These are phyloP conservation scores for Megacollybia marginata DNA, from an alignment of 768 basidiomycete genomes.

Conservation along the genomic window DNA sequence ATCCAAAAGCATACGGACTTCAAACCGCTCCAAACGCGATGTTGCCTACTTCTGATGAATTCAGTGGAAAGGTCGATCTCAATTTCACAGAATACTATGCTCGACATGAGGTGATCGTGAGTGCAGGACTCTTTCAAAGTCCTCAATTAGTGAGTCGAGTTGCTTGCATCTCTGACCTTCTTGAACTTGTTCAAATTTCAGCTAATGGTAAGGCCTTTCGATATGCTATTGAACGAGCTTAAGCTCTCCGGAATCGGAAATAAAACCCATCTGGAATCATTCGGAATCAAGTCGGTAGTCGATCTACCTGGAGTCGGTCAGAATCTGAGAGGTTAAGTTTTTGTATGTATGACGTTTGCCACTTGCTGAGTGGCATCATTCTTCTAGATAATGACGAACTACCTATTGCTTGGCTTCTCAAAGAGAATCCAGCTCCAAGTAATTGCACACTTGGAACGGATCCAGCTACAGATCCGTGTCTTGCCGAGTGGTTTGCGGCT, in stretches of 20 bases:
- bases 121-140: conserved; percentile 15
- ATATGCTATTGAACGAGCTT: neutral
- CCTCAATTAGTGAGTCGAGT: conserved; percentile 13
- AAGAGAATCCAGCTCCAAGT: conserved; percentile 17
- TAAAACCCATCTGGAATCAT: conserved; percentile 10
- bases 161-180: neutral
- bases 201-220: neutral
- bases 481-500: conserved; percentile 18
- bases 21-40: no score
- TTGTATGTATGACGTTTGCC: no score
- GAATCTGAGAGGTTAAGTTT: conserved; percentile 23
- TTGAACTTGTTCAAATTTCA: neutral
- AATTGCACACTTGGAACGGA: conserved; percentile 18
- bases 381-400: conserved; percentile 26
- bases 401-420: conserved; percentile 20
- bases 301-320: conserved; percentile 27
- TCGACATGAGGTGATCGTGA: conserved; percentile 10
- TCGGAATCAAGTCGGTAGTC: conserved; percentile 19
- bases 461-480: conserved; percentile 19
- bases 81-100: conserved; percentile 6
- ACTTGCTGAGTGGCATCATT: neutral
- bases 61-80: conserved; percentile 9
- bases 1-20: no score
- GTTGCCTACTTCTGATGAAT: conserved; percentile 12
- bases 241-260: conserved; percentile 30